A percentile compares a stretch with the other conserved stretches of the same genome.
Evolutionary conservation across 345 rosid genomes (phyloP).

Genomic region (Nephelium lappaceum): DNA sequence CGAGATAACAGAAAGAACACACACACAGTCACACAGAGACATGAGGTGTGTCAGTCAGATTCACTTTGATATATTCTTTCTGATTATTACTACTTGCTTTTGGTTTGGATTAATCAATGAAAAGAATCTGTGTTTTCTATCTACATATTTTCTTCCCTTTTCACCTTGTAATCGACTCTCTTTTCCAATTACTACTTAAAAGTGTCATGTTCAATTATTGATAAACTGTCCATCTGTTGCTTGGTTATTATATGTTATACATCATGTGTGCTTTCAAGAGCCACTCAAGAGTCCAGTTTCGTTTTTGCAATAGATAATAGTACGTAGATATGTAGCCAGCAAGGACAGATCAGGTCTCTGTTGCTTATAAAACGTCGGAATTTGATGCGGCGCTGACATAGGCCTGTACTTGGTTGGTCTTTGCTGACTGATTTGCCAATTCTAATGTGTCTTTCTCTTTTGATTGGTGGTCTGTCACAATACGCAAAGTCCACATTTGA

Average conservation of each 20-base stretch:
- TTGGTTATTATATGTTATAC: too few relatives aligned
- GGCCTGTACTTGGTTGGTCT: neutral
- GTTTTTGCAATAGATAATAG: too few relatives aligned
- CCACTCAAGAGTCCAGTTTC: too few relatives aligned
- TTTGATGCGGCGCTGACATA: neutral
- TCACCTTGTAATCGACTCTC: neutral
- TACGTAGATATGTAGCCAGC: too few relatives aligned
- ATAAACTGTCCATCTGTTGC: too few relatives aligned
- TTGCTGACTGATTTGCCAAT: too few relatives aligned
- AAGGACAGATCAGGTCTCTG: neutral
- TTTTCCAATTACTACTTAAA: neutral
- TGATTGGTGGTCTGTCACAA: too few relatives aligned
- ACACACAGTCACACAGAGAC: neutral
- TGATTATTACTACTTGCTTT: neutral
- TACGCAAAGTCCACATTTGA: too few relatives aligned
- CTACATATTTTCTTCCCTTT: too few relatives aligned
- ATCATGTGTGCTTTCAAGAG: too few relatives aligned
- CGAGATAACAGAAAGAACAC: neutral
- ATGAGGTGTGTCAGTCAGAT: neutral
- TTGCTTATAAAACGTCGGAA: neutral
- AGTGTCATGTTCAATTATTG: neutral
- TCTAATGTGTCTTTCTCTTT: too few relatives aligned
- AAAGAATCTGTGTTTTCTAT: conserved; percentile 4
- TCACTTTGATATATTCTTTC: conserved; percentile 7
- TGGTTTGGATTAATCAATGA: conserved; percentile 12